phyloP scores from a whole-genome alignment of 306 rosid genomes.

The Inga leiocalycina region DNA sequence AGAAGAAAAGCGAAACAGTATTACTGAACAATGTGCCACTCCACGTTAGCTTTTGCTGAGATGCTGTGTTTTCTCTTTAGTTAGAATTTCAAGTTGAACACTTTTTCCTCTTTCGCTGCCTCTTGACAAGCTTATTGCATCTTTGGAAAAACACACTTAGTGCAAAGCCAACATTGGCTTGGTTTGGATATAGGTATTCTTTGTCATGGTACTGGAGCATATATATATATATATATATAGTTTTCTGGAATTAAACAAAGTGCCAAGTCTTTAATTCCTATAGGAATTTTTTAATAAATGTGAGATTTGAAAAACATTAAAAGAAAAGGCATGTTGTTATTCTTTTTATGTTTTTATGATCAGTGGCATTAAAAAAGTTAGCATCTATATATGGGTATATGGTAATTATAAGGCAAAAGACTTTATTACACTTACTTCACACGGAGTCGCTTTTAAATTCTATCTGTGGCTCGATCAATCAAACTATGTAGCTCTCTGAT shows the following conservation, averaged over 20 bases:
- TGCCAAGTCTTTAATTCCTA: not conserved
- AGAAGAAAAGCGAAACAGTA: conserved; percentile 30
- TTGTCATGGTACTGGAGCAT: not conserved
- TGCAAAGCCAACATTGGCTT: conserved; percentile 17
- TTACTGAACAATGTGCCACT: conserved; percentile 43
- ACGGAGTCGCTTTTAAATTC: not conserved
- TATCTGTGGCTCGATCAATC: not conserved
- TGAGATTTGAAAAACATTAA: not conserved
- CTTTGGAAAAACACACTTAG: conserved; percentile 15
- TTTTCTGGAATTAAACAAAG: not conserved
- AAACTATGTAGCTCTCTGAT: conserved; percentile 34
- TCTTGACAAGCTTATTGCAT: not conserved
- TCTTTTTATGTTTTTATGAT: not conserved
- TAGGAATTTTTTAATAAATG: not conserved
- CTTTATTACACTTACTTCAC: not conserved
- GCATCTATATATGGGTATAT: not conserved
- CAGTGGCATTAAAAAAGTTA: not conserved
- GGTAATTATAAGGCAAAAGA: not conserved
- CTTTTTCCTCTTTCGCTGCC: conserved; percentile 16
- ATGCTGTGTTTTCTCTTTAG: conserved; percentile 15
- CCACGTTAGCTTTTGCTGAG: conserved; percentile 37
- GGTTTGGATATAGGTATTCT: conserved; percentile 10
- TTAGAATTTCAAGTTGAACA: conserved; percentile 21
- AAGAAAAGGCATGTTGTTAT: not conserved
- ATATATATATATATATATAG: not conserved